A percentile compares a stretch with the other conserved stretches of the same genome.
Conservation (phyloP, 306 rosid species). For the Medicago lupulina region DNA sequence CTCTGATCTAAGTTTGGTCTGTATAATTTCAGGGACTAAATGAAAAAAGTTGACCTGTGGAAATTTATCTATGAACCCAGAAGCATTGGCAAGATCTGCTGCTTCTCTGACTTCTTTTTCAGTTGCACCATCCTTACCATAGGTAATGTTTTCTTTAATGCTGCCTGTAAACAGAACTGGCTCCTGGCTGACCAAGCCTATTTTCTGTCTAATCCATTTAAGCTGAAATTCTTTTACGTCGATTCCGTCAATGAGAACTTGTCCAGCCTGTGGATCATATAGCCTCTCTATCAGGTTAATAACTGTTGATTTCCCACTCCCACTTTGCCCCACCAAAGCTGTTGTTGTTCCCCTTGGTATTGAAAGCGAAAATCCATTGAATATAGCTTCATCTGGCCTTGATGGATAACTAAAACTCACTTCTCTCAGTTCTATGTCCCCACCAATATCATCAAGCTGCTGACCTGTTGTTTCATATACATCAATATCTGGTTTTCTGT, state of each 20-base stretch:
- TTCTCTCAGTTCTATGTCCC: slow-evolving; percentile 57
- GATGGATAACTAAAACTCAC: slow-evolving; percentile 69
- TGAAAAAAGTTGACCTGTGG: slow-evolving; percentile 37
- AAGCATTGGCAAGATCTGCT: slow-evolving; percentile 47
- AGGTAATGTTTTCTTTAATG: slow-evolving; percentile 77
- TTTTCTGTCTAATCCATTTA: slow-evolving; percentile 83
- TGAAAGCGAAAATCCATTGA: slow-evolving; percentile 55
- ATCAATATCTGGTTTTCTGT: slow-evolving; percentile 78
- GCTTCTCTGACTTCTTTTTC: slow-evolving; percentile 46
- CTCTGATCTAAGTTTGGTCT: not conserved
- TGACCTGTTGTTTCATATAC: slow-evolving; percentile 60
- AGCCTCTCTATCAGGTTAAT: slow-evolving; percentile 85
- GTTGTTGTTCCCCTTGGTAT: slow-evolving; percentile 61
- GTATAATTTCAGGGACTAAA: slow-evolving; percentile 1
- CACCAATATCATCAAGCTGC: slow-evolving; percentile 51
- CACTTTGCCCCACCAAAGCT: slow-evolving; percentile 90
- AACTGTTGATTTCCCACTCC: slow-evolving; percentile 88
- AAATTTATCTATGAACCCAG: slow-evolving; percentile 44
- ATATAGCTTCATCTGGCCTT: slow-evolving; percentile 64
- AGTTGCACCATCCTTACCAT: slow-evolving; percentile 75
- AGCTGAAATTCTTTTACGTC: slow-evolving; percentile 71
- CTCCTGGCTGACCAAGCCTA: slow-evolving; percentile 85
- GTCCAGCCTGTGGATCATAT: slow-evolving; percentile 80
- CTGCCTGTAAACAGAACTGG: slow-evolving; percentile 76
- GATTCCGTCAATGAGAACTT: slow-evolving; percentile 77